phyloP scores from a whole-genome alignment of 345 rosid species.

The Clausena lansium region DNA sequence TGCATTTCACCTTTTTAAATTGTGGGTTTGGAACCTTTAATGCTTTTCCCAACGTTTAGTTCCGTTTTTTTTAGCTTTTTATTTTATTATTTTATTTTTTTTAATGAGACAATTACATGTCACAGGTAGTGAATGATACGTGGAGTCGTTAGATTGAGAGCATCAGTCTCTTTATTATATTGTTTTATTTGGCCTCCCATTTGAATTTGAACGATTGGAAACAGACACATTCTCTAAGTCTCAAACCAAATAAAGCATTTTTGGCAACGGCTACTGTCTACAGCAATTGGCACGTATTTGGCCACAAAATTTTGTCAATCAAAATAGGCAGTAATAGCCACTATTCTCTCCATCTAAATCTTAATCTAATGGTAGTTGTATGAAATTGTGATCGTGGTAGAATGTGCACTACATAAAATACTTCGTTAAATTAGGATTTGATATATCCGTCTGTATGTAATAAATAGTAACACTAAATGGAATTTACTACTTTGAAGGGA shows the following conservation, averaged over 20 bases:
- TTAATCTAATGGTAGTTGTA: too few species aligned
- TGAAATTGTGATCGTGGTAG: not conserved
- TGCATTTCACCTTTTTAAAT: not conserved
- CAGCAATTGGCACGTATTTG: constrained; percentile 7
- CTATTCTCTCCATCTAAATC: too few species aligned
- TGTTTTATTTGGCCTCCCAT: not conserved
- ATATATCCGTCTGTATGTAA: too few species aligned
- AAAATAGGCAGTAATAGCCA: too few species aligned
- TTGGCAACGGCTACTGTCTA: constrained; percentile 29
- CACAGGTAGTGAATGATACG: not conserved
- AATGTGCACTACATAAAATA: not conserved
- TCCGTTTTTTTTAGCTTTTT: not conserved
- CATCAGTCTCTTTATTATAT: not conserved
- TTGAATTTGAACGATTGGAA: constrained; percentile 13
- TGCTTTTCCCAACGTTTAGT: constrained; percentile 41
- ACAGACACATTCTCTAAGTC: not conserved
- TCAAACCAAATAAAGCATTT: not conserved
- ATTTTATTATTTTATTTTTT: not conserved
- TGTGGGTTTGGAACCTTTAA: constrained; percentile 18
- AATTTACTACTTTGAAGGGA: too few species aligned
- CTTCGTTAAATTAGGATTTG: too few species aligned
- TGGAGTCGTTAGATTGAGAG: not conserved
- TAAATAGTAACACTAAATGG: too few species aligned
- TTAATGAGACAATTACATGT: not conserved
- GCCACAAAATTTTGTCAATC: too few species aligned